Base-by-base conservation (phyloP, 176 grass and related monocot genomes). In the Dendrocalamus sinicus region DNA sequence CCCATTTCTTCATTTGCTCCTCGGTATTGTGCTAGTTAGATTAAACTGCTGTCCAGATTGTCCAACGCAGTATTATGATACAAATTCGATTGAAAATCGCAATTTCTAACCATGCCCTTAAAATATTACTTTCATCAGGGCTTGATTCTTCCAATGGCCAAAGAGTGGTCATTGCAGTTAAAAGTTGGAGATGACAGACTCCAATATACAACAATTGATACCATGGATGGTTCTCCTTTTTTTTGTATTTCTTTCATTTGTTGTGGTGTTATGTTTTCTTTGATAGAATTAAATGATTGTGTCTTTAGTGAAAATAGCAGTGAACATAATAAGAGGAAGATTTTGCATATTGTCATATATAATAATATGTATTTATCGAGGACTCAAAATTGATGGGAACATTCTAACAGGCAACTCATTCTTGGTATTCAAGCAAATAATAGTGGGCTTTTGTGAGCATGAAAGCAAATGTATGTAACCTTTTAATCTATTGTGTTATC, bases 271-370 rank as follows among this genome's bases (percentile, higher is more conserved):
- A 67, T 50, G 44, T 66, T 66, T 67, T 67, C 44, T 12, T 64
- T 22, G 9, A 66, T 79, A 45, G 1, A 61, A 19, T 7, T 12
- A 35, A 32, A 46, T 67, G 17, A 41, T 24, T 15, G 13, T 44
- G 37, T 26, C 4, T 43, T 14, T 47, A 32, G 59, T 11, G 52
- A 76, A 66, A 62, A 44, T 45, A 78, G 77, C 43, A 66, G 28
- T 66, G 63, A 28, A 67, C 63, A 35, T 35, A 79, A 65, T 60
- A 66, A 66, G 60, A 32, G 10, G 28, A 32, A 5, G 5, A 80
- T 46, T 66, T 66, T 80, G 77, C 61, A 8, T 66, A 50, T 66
- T 80, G 41, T 65, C 7, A 26, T 80, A 66, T 80, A 46, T 66
- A 50, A 67, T 51, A 35, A 47, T 46, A 66, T 80, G 23, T 73